Evolutionary conservation across 2,329 filamentous ascomycete species (phyloP).

Genomic region (Xylariales sp.): DNA sequence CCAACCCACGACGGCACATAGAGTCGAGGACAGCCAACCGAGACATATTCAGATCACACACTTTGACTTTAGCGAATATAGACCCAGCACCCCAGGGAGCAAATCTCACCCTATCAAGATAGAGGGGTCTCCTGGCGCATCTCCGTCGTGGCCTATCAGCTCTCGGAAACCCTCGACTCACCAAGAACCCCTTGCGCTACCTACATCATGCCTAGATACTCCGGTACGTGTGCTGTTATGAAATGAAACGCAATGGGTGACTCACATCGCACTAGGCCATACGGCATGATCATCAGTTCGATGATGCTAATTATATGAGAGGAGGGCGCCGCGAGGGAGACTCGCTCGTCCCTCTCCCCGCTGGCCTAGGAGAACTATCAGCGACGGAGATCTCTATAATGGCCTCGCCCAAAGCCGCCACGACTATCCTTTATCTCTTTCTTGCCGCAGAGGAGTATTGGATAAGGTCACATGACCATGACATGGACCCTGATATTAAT

Average conservation of each 20-base stretch:
- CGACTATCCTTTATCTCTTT: conserved; percentile 18
- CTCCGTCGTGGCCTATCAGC: neutral
- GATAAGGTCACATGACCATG: conserved; percentile 19
- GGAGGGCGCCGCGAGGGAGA: neutral
- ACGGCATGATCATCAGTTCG: neutral
- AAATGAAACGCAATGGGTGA: neutral
- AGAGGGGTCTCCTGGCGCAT: conserved; percentile 1
- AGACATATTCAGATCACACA: conserved; percentile 8
- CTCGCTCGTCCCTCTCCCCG: neutral
- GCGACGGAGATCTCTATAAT: conserved; percentile 15
- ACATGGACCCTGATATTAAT: conserved; percentile 10
- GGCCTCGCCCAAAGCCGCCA: conserved; percentile 14
- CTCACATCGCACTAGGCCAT: conserved; percentile 14
- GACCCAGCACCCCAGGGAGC: conserved; percentile 17
- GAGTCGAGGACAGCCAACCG: neutral
- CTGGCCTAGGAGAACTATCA: neutral
- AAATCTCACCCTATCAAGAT: conserved; percentile 26
- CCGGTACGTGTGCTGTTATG: neutral
- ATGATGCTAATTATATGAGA: neutral
- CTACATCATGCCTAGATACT: neutral
- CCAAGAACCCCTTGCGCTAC: neutral
- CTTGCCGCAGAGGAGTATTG: conserved; percentile 13
- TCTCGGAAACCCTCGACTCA: neutral
- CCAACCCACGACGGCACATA: neutral
- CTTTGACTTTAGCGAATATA: conserved; percentile 17